Percentiles rank a stretch among this genome's conserved stretches.
Evolutionary conservation across 2,329 filamentous ascomycete species (phyloP).

Genomic region (Parastagonospora avenae): DNA sequence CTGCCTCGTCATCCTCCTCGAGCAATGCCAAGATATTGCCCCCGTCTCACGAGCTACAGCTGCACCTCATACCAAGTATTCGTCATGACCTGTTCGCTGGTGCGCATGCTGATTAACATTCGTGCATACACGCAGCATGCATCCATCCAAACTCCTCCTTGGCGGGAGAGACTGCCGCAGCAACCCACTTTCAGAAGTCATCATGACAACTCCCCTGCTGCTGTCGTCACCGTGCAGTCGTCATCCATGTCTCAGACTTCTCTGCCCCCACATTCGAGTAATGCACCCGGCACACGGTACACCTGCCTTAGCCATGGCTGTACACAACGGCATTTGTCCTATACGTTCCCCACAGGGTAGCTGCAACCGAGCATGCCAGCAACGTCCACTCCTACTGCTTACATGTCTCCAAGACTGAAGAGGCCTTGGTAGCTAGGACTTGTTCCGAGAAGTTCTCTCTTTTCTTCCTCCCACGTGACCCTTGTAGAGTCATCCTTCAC

Average conservation of each 20-base stretch:
- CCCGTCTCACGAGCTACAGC: no score
- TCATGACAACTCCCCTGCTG: background rate
- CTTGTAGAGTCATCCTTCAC: slow-evolving; percentile 13
- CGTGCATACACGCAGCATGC: no score
- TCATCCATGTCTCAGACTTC: background rate
- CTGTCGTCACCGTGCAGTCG: slow-evolving; percentile 10
- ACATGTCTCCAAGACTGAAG: slow-evolving; percentile 5
- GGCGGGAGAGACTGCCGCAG: background rate
- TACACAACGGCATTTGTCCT: no score
- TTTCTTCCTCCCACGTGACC: slow-evolving; percentile 21
- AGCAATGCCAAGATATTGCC: no score
- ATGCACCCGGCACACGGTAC: background rate
- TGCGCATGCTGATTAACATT: no score
- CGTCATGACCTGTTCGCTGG: no score
- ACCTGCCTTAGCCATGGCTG: no score
- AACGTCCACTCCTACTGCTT: no score
- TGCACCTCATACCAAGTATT: no score
- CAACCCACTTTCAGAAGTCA: background rate
- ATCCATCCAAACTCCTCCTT: background rate
- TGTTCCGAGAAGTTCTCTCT: slow-evolving; percentile 10
- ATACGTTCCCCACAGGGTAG: background rate
- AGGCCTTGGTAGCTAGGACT: slow-evolving; percentile 9
- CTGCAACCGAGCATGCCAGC: background rate
- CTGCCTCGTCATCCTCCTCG: no score
- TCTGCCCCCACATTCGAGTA: background rate